Base-by-base conservation (phyloP, 148 eudicot species). In the Silene uniflora region DNA sequence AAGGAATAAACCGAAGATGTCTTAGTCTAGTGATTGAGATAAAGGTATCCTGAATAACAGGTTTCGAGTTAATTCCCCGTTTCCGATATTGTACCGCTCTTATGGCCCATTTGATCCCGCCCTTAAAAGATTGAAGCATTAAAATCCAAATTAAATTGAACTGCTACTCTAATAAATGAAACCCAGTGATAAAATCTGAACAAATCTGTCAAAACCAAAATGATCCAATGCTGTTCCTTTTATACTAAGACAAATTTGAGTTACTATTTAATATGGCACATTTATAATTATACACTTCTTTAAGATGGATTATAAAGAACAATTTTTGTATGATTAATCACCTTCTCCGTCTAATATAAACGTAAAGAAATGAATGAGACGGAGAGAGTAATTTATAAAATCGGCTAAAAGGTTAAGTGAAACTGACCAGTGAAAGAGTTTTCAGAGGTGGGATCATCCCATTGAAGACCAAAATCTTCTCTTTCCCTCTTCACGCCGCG, bases 351-450 rank as follows among this genome's bases (percentile, higher is more conserved):
- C n/a, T n/a, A n/a, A 32, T 32, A 32, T 47, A 47, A 47, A 47
- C 2, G 1, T 58, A 58, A 58, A 58, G 8, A 14, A 56, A 16
- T 56, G 6, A 16, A 32, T 4, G 35, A 32, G 35, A 32, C 35
- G 35, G 4, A 2, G 5, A 32, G 5, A 32, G 35, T 32, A 39
- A 39, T 9, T 39, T 39, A 39, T 39, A 39, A 1, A 19, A n/a
- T 18, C 11, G 23, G 4, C 8, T 44, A 72, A 42, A 0, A 29
- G 49, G 52, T 4, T 17, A 21, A 76, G 19, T 56, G 18, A 44
- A 32, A 72, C 84, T 87, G 60, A 90, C 91, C 90, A 84, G 72
- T 79, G 65, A 77, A 84, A 78, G 91, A 85, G 52, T 82, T 83
- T 52, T 70, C 86, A 47, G 85, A 86, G 81, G 83, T 82, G 22